A percentile compares a stretch with the other conserved stretches of the same genome.
Evolutionary conservation across 2,329 filamentous ascomycete species (phyloP).

Genomic region (Pseudocercospora musae): DNA sequence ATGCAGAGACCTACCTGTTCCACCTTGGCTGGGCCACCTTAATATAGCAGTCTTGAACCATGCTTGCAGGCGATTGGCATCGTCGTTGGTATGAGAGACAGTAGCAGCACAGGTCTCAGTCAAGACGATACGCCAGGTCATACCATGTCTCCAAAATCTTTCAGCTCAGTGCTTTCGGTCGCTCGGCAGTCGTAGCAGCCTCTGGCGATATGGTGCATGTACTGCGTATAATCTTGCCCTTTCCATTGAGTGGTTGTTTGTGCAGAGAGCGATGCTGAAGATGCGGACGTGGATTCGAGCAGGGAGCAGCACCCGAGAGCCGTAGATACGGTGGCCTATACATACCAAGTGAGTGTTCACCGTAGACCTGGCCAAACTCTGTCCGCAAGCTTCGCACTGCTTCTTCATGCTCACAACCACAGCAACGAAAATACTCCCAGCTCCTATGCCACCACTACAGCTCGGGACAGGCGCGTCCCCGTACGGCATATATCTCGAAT

Average conservation of each 20-base stretch:
- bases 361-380: not conserved
- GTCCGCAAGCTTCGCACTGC: not conserved
- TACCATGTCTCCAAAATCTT: not conserved
- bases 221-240: not conserved
- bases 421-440: not conserved
- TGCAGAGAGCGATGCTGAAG: not conserved
- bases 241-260: not conserved
- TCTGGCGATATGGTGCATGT: not conserved
- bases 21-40: not conserved
- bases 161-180: not conserved
- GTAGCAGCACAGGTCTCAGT: not conserved
- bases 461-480: too few relatives aligned
- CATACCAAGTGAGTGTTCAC: too few relatives aligned
- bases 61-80: not conserved
- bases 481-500: not conserved
- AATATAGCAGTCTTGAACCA: not conserved
- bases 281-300: too few relatives aligned
- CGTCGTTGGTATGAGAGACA: not conserved
- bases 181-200: not conserved
- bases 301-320: not conserved
- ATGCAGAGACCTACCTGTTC: not conserved
- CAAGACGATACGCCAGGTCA: not conserved
- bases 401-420: not conserved
- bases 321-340: too few relatives aligned
- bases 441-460: too few relatives aligned